Evolutionary conservation across 2,329 filamentous ascomycete species (phyloP), one percentile per base, ranked within the genome.

Genomic region (Lachnellula arida): DNA sequence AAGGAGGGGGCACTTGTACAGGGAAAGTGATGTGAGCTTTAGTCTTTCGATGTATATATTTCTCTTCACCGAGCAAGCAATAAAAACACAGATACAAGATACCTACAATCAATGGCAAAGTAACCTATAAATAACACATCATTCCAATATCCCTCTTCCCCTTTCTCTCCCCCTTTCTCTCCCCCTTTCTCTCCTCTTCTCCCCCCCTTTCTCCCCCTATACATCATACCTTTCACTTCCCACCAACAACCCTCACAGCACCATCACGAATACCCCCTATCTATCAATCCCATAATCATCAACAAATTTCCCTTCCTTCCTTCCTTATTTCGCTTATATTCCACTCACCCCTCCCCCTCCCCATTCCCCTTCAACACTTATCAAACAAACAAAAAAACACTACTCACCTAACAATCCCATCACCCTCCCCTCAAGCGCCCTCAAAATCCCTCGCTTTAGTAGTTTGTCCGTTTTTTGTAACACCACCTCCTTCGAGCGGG

Each of bases 391-490:
- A 9, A 49, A 15, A 49, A 17, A 12, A 25, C 28, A 6, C 12
- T 46, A 17, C 44, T 19, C 40, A 40, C 49, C 34, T 49, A 9
- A 39, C 35, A 47, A n/a, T 8, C n/a, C 22, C 52, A 40, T 44
- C 17, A 23, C 34, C 39, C 12, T 67, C n/a, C 67, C 70, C 54
- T 70, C 72, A 12, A 69, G 63, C 28, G 64, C 56, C 35, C 68
- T n/a, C n/a, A n/a, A n/a, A n/a, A 58, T 78, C 76, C 37, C 70
- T 58, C 0, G 75, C 75, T 63, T 79, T 78, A 53, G 73, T 76
- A 4, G 68, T 65, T 51, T 71, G 74, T n/a, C 57, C 57, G 11
- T 15, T 11, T 15, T 11, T 23, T 51, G 73, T 67, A 48, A 77
- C 65, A 43, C 67, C 69, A 5, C 77, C 77, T 12, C 77, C 77